Base-by-base conservation (phyloP, 441 rosid species). In the Biscutella laevigata region DNA sequence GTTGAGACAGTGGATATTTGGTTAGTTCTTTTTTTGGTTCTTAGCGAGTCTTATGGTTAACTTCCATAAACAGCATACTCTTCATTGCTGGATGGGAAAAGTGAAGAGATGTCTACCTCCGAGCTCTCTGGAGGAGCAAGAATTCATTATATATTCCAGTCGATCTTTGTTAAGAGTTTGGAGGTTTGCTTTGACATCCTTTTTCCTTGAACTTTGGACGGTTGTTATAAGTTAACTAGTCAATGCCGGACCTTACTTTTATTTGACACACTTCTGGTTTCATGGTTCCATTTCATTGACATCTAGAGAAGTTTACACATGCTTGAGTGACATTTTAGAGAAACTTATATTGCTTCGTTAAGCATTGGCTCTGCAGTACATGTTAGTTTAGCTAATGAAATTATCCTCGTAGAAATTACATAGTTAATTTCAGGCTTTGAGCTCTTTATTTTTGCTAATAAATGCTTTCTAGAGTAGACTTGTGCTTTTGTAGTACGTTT, bases 101-200 rank as follows among this genome's bases (percentile, higher is more conserved):
- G 69, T 70, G 67, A 59, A 61, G 83, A 81, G 37, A 77, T 81
- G 65, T 76, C 74, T 13, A 81, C 80, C 3, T 50, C 64, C 6
- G 86, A 84, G 78, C 69, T 84, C 50, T 74, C 57, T 62, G 94
- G 86, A 6, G 95, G 88, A 76, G 88, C 95, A 22, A 60, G 95
- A 65, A 83, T 86, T 47, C 78, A 54, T 60, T 76, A 79, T 60
- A 69, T 83, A 54, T 83, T 86, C 71, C 86, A 83, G 53, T 79
- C 95, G 21, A 71, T 83, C 51, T 83, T 81, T 67, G 80, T 75
- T 17, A 79, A 81, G 73, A 74, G 65, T 42, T 76, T 83, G 66
- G 83, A 77, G 88, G 84, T 83, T 27, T 1, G 64, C 52, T 41
- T 48, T 17, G 9, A 16, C 46, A 53, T 16, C 27, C 1, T 3